Evolutionary conservation across 2,329 filamentous ascomycete species (phyloP), one percentile per base, ranked within the genome.

Genomic region (Arthroderma uncinatum): DNA sequence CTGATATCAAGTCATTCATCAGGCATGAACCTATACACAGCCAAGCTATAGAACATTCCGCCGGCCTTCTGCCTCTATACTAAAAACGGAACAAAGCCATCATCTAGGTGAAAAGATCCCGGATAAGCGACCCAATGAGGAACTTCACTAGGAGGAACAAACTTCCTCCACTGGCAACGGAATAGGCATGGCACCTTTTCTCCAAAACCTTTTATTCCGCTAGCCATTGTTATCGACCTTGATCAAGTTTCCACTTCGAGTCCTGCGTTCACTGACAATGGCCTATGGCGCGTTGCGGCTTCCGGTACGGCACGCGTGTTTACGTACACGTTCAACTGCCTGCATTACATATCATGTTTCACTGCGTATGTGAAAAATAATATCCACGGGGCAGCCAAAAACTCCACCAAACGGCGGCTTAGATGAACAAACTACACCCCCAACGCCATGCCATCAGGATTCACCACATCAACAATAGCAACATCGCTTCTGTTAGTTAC

Each of bases 51-150:
- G 47, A 50, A 50, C 47, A 50, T 50, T 50, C 47, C 25, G 7
- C 16, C n/a, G n/a, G 7, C 47, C 47, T 50, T 50, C 47, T 33
- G 33, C 14, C 47, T 33, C 25, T 33, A 50, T 50, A 33, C 47
- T 33, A 50, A 50, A 50, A 50, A 33, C 47, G 47, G 47, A 50
- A 50, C 47, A 50, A 50, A 50, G 47, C 47, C 40, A 42, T 42
- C 39, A 39, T 50, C 21, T 10, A 47, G 12, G 10, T 25, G 40
- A 25, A 10, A 25, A n/a, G 8, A n/a, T 25, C 47, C 44, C 1
- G 10, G 12, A 50, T 33, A 50, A 50, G 47, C 47, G 47, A 50
- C 25, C 47, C 47, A 50, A 50, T 50, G 25, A 50, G 23, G 12
- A 33, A 30, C 12, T 6, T 2, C 6, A 19, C 16, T 5, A n/a